phyloP scores from a whole-genome alignment of 202 grass and related monocot genomes.

The Panicum hallii region DNA sequence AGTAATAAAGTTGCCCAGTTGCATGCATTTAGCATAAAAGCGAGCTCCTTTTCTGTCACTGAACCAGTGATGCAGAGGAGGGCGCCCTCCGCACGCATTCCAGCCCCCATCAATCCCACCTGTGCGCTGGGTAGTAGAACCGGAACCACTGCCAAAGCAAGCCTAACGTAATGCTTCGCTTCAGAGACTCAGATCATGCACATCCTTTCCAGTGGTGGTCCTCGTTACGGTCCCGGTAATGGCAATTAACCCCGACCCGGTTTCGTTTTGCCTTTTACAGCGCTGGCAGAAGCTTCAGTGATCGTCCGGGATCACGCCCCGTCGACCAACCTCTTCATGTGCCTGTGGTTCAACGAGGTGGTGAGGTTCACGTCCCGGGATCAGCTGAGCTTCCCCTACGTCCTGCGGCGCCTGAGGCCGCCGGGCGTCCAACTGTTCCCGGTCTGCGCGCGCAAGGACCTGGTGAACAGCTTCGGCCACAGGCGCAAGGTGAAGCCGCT shows the following conservation, averaged over 20 bases:
- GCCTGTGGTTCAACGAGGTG: constrained; percentile 96
- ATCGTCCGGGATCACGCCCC: constrained; percentile 83
- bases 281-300: constrained; percentile 83
- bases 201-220: constrained; percentile 34
- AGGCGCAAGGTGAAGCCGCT: constrained; percentile 84
- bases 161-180: constrained; percentile 21
- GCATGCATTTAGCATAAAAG: constrained; percentile 62
- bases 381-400: constrained; percentile 95
- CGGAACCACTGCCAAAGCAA: constrained; percentile 37
- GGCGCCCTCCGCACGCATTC: constrained; percentile 11
- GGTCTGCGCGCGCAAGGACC: constrained; percentile 82
- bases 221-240: constrained; percentile 13
- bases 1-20: constrained; percentile 51
- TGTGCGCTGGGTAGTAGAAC: constrained; percentile 29
- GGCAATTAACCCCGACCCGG: constrained; percentile 23
- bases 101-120: constrained; percentile 21
- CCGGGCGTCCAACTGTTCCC: constrained; percentile 74
- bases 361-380: constrained; percentile 84
- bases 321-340: constrained; percentile 85
- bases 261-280: constrained; percentile 54
- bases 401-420: constrained; percentile 59
- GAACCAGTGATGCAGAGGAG: constrained; percentile 47
- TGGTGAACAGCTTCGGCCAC: constrained; percentile 83
- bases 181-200: constrained; percentile 14
- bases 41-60: constrained; percentile 50